These are phyloP conservation scores for Penicillium corylophilum DNA, from an alignment of 2,329 filamentous ascomycete genomes.

Conservation along the genomic window DNA sequence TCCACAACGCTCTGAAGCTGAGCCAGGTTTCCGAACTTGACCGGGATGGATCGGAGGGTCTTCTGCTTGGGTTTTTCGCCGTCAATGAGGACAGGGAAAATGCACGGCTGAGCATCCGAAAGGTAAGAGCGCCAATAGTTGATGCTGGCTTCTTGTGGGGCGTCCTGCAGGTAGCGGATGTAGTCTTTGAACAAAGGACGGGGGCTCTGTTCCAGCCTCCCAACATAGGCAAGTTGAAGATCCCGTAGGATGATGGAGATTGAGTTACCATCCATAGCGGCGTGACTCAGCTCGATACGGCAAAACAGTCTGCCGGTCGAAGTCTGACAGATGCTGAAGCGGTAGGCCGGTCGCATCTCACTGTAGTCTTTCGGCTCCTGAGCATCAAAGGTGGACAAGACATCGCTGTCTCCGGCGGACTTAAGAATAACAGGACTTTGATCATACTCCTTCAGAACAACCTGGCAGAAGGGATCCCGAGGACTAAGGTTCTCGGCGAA, in stretches of 20 bases:
- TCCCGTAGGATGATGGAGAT: constrained; percentile 51
- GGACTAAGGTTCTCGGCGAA: constrained; percentile 36
- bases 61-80: constrained; percentile 20
- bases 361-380: constrained; percentile 29
- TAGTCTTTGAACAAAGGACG: constrained; percentile 39
- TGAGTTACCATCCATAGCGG: constrained; percentile 53
- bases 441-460: constrained; percentile 34
- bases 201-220: constrained; percentile 37
- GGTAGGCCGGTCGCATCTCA: constrained; percentile 42
- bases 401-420: constrained; percentile 31
- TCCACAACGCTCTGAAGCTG: constrained; percentile 43
- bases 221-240: constrained; percentile 47
- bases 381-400: constrained; percentile 29
- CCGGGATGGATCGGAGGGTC: constrained; percentile 29
- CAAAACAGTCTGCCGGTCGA: constrained; percentile 40
- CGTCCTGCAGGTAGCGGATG: constrained; percentile 31
- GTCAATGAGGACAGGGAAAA: constrained; percentile 39
- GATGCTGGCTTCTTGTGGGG: constrained; percentile 28
- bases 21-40: constrained; percentile 29
- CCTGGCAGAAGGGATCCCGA: constrained; percentile 34
- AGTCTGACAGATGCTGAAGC: constrained; percentile 48
- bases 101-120: constrained; percentile 32
- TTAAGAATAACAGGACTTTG: constrained; percentile 29
- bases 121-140: constrained; percentile 42
- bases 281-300: constrained; percentile 53